Evolutionary conservation across 768 basidiomycete genomes (phyloP), one percentile per base, ranked within the genome.

Genomic region (Russula ochroleuca): DNA sequence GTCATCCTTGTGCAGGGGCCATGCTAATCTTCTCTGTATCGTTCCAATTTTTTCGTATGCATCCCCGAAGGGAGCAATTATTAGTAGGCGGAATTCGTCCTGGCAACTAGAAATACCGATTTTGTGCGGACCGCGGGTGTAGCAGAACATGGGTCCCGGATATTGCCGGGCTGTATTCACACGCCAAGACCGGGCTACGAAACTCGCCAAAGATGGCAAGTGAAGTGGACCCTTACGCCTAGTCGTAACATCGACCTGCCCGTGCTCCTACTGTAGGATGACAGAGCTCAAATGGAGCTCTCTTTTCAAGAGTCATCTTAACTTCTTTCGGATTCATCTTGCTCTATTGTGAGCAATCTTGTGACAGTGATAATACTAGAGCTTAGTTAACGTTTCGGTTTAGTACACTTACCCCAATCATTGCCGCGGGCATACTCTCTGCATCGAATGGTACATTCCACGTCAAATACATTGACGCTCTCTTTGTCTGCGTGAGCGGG

Each of bases 41-140:
- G 53, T 55, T 55, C 53, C 53, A 55, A 55, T 55, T 55, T 55
- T 93, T 89, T 88, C 86, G 85, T 90, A 87, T 90, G 90, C 86
- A 86, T 87, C 88, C 86, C 87, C 86, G 85, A 88, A 88, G 86
- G 86, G 86, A 85, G 86, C 85, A 84, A 35, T 59, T 0, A 1
- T 5, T 2, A 6, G 0, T 51, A 28, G 28, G 28, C 28, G 28
- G 28, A 28, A 28, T 28, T 28, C 5, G 28, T 28, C 28, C 28
- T 5, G 7, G 14, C n/a, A 23, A 33, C 1, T 0, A 7, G 45
- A 63, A 59, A 58, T 28, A 59, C 48, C 25, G 49, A 55, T 57
- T 66, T 66, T n/a, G 64, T 57, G 6, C 54, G 52, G 25, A 7
- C 2, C 61, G n/a, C 40, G 64, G 60, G 60, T 61, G 28, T 28